These are phyloP conservation scores for Narthecium ossifragum DNA, from an alignment of 106 monocot genomes.

Conservation along the genomic window DNA sequence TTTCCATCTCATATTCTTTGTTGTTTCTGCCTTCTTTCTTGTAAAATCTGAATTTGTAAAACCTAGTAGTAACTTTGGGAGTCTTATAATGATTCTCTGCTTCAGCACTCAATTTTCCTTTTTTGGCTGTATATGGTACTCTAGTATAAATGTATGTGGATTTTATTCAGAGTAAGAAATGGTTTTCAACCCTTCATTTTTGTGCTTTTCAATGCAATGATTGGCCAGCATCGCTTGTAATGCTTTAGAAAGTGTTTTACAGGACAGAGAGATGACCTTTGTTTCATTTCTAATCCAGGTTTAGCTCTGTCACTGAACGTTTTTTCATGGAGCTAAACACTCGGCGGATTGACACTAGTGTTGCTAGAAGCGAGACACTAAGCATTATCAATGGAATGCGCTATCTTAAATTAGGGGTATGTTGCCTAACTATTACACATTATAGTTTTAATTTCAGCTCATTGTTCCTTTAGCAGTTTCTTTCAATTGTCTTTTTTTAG, in stretches of 20 bases:
- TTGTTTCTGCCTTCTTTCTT: background rate
- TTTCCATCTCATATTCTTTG: background rate
- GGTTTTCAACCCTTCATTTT: background rate
- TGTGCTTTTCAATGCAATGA: too few relatives aligned
- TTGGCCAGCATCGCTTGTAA: too few relatives aligned
- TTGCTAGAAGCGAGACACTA: slow-evolving; percentile 92
- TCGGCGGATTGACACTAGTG: slow-evolving; percentile 72
- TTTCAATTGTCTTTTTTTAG: too few relatives aligned
- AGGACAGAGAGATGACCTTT: background rate
- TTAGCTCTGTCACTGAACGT: slow-evolving; percentile 94
- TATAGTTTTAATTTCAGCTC: too few relatives aligned
- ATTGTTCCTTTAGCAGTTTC: too few relatives aligned
- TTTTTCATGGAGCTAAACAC: slow-evolving; percentile 98
- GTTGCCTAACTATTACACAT: background rate
- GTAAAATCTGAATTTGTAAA: background rate
- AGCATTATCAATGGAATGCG: slow-evolving; percentile 99
- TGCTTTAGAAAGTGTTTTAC: too few relatives aligned
- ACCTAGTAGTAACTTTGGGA: too few relatives aligned
- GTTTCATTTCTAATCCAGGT: slow-evolving; percentile 30
- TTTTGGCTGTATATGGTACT: too few relatives aligned
- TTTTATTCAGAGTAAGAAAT: background rate
- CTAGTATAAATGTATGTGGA: background rate
- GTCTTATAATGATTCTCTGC: too few relatives aligned
- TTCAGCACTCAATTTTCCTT: too few relatives aligned
- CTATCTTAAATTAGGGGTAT: slow-evolving; percentile 98